Evolutionary conservation across 305 asterid species (phyloP).

Genomic region (Fraxinus paxiana): DNA sequence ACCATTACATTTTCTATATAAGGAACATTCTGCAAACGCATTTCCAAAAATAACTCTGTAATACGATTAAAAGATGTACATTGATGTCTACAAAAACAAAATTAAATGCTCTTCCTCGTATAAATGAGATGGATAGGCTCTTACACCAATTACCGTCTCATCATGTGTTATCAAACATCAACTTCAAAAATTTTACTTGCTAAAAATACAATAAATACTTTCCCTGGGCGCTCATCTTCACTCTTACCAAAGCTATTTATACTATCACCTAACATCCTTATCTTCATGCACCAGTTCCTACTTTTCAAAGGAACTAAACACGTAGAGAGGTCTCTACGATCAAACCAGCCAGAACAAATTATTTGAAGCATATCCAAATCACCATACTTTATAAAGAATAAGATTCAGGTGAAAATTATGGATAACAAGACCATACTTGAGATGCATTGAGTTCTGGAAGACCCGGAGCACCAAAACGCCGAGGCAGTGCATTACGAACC

Average conservation of each 20-base stretch:
- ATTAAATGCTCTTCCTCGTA: not conserved
- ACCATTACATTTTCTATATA: not conserved
- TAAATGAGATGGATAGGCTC: not conserved
- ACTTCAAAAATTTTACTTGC: not conserved
- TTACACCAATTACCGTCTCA: not conserved
- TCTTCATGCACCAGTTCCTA: constrained; percentile 10
- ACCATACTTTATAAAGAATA: not conserved
- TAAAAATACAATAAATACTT: not conserved
- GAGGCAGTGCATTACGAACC: constrained; percentile 94
- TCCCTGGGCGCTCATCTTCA: not conserved
- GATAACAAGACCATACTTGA: constrained; percentile 52
- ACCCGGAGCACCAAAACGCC: constrained; percentile 99
- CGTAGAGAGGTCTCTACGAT: constrained; percentile 5
- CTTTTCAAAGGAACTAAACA: not conserved
- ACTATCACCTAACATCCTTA: not conserved
- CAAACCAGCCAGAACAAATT: constrained; percentile 5
- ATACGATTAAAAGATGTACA: not conserved
- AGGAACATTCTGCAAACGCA: not conserved
- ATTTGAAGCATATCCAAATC: not conserved
- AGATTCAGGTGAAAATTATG: constrained; percentile 8
- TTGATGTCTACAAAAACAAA: not conserved
- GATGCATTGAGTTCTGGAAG: constrained; percentile 99
- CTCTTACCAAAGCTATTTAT: not conserved
- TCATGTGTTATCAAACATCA: not conserved
- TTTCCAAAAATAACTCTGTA: not conserved